phyloP scores from a whole-genome alignment of 2,329 filamentous ascomycete genomes.

The Colletotrichum horii region DNA sequence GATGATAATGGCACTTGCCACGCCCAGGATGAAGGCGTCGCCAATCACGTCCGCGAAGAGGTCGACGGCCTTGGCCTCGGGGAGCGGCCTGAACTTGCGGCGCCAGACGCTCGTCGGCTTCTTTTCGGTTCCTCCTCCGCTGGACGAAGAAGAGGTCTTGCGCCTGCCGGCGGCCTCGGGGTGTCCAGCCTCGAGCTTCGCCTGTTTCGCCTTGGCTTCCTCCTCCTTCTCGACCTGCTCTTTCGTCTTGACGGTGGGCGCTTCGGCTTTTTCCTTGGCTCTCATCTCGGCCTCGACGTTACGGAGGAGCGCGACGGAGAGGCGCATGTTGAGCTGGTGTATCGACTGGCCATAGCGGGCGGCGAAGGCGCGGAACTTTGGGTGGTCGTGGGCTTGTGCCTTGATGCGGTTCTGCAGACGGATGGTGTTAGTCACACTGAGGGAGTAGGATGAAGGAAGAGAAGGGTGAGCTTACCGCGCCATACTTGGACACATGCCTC shows the following conservation, averaged over 20 bases:
- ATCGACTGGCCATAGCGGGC: conserved; percentile 67
- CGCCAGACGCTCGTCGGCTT: conserved; percentile 59
- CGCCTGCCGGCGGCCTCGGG: neutral
- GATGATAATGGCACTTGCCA: conserved; percentile 61
- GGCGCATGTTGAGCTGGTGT: conserved; percentile 71
- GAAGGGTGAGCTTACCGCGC: conserved; percentile 58
- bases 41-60: conserved; percentile 71
- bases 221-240: conserved; percentile 64
- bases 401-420: conserved; percentile 67
- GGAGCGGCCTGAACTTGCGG: conserved; percentile 66
- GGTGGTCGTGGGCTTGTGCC: conserved; percentile 68
- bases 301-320: conserved; percentile 64
- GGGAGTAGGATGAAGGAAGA: neutral
- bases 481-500: conserved; percentile 72
- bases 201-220: conserved; percentile 43
- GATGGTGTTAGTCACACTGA: conserved; percentile 6
- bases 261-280: conserved; percentile 66
- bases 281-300: conserved; percentile 62
- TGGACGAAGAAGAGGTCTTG: neutral
- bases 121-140: neutral
- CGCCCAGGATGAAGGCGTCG: conserved; percentile 66
- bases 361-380: conserved; percentile 63
- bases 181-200: conserved; percentile 32
- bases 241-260: conserved; percentile 69
- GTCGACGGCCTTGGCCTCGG: conserved; percentile 69